These are phyloP conservation scores for Penicillium sp. DNA, from an alignment of 2,329 filamentous ascomycete genomes.

Conservation along the genomic window DNA sequence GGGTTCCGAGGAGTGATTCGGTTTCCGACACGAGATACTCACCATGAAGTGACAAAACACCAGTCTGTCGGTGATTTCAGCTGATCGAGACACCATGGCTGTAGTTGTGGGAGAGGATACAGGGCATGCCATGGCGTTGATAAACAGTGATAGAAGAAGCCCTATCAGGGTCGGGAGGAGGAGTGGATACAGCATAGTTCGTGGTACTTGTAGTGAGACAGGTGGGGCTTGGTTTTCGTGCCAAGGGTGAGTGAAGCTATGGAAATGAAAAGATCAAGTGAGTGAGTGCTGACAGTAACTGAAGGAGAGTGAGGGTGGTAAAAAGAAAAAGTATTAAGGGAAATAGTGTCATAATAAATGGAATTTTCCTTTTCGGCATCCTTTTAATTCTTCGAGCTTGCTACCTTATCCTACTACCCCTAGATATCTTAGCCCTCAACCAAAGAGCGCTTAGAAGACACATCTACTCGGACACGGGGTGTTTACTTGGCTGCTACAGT, in stretches of 20 bases:
- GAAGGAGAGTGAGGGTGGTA: not conserved
- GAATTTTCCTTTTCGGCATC: not conserved
- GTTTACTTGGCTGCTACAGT: slow-evolving; percentile 2
- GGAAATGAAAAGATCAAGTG: not conserved
- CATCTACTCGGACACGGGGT: not conserved
- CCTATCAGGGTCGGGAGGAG: slow-evolving; percentile 8
- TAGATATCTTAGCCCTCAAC: not conserved
- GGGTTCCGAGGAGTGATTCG: not conserved
- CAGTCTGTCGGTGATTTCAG: slow-evolving; percentile 21
- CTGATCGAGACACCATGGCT: not conserved
- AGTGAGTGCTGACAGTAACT: not conserved
- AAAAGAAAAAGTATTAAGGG: not conserved
- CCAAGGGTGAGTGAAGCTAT: no score
- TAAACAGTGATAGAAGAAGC: slow-evolving; percentile 4
- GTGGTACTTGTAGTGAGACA: not conserved
- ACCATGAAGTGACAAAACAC: slow-evolving; percentile 48
- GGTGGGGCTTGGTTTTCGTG: not conserved
- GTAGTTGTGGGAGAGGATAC: slow-evolving; percentile 13
- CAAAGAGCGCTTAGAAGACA: not conserved
- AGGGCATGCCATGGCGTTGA: not conserved
- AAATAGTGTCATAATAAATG: not conserved
- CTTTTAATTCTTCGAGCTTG: not conserved
- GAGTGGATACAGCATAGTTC: not conserved
- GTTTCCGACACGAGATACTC: slow-evolving; percentile 1
- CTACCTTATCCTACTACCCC: not conserved